Conservation (phyloP, 1,284 basidiomycete genomes). For the Cryptococcus sp. region DNA sequence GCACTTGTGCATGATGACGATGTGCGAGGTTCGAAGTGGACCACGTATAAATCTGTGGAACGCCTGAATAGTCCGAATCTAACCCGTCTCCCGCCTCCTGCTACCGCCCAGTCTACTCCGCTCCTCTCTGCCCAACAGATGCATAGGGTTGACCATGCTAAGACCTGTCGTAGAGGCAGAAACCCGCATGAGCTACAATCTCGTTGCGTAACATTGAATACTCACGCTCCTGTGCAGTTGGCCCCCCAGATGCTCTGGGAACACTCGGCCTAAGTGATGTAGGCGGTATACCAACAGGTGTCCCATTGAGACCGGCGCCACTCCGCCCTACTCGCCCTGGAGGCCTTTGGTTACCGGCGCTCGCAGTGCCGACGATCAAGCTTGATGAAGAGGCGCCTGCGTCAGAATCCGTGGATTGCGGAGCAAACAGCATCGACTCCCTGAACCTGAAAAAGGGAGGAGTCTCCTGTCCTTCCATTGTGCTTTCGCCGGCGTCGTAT, state of each 20-base stretch:
- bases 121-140: not conserved
- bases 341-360: slow-evolving; percentile 1
- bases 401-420: slow-evolving; percentile 4
- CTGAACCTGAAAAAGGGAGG: slow-evolving; percentile 23
- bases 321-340: slow-evolving; percentile 2
- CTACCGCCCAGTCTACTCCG: not conserved
- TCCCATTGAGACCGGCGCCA: slow-evolving; percentile 19
- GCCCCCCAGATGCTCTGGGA: not conserved
- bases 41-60: too few relatives aligned
- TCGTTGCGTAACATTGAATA: not conserved
- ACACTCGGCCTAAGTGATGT: not conserved
- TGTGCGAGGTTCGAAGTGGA: too few relatives aligned
- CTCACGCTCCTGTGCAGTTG: not conserved
- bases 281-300: slow-evolving; percentile 18
- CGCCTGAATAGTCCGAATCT: too few relatives aligned
- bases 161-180: not conserved
- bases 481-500: not conserved
- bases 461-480: not conserved
- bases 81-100: too few relatives aligned
- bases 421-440: slow-evolving; percentile 28
- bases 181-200: not conserved
- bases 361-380: slow-evolving; percentile 15
- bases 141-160: not conserved
- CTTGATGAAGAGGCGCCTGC: slow-evolving; percentile 10
- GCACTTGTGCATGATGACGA: too few relatives aligned